Evolutionary conservation across 345 rosid species (phyloP).

Genomic region (Eucalyptus lansdowneana): DNA sequence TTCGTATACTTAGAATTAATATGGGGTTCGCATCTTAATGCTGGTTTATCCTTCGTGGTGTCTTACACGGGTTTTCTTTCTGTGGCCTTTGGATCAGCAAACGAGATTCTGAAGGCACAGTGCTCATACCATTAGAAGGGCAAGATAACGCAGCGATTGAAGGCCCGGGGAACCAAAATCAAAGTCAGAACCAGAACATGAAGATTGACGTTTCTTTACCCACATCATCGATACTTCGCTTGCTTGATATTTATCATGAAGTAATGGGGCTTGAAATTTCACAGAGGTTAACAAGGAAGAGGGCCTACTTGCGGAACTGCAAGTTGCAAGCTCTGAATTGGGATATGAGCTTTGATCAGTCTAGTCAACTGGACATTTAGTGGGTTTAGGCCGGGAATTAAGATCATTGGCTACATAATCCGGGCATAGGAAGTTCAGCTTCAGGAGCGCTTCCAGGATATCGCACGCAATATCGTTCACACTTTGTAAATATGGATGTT

Average conservation of each 20-base stretch:
- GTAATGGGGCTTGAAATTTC: not conserved
- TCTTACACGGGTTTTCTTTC: not conserved
- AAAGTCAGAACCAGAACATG: not conserved
- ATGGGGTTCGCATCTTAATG: not conserved
- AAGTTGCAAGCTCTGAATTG: not conserved
- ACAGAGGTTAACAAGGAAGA: not conserved
- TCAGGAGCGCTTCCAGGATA: not conserved
- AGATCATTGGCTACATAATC: not conserved
- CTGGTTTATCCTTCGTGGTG: not conserved
- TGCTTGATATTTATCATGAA: not conserved
- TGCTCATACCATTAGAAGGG: not conserved
- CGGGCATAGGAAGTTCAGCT: not conserved
- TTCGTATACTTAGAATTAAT: not conserved
- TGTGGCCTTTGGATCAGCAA: not conserved
- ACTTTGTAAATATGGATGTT: not conserved
- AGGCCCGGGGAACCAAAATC: constrained; percentile 2
- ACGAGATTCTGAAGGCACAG: not conserved
- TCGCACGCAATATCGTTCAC: not conserved
- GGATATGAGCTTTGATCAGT: not conserved
- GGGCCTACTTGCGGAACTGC: not conserved
- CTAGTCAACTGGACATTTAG: not conserved
- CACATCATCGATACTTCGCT: not conserved
- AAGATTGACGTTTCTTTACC: constrained; percentile 1
- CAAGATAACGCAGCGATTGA: constrained; percentile 1
- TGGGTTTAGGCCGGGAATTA: not conserved